Evolutionary conservation across 164 flowering plant genomes (phyloP), one percentile per base, ranked within the genome.

Genomic region (Chimonanthus praecox): DNA sequence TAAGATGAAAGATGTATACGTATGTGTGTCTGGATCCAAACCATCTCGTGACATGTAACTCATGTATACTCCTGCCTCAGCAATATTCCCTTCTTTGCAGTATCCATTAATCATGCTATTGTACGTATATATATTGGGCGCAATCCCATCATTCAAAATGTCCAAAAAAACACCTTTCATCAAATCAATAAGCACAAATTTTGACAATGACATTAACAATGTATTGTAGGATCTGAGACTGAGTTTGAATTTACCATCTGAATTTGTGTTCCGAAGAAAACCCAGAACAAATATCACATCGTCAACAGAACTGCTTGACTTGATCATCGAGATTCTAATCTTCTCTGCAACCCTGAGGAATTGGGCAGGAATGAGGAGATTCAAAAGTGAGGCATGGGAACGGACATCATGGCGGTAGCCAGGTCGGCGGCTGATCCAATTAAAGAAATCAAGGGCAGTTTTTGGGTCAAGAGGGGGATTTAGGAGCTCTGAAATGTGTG

Each of bases 81-180:
- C 76, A 49, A 93, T 83, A 80, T 89, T 78, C 49, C 87, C 94
- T 58, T 79, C 63, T 79, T 91, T 88, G 74, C 98, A 92, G 70
- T 85, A 83, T n/a, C 51, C 92, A 82, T 90, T 87, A 33, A 93
- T 80, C 93, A 93, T 88, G 0, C 91, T 83, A 78, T 93, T 93
- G 66, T 80, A 87, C 0, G 93, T 89, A 51, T 83, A 84, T 7
- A 90, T 82, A 78, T 90, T 88, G 0, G 94, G 97, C 3, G 70
- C 18, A 51, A 91, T 71, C 78, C 67, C 77, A 73, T 83, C 84
- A 33, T 77, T 80, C 80, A 86, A 80, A 84, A 89, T 84, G 76
- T 84, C 87, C 13, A 51, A 45, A 81, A 82, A 91, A 68, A 93
- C 86, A 63, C 46, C 64, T 66, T 81, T 83, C 93, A 88, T 83